Percentiles rank a stretch among this genome's conserved stretches.
Conservation (phyloP, 768 basidiomycete genomes). For the Polyporus arcularius region DNA sequence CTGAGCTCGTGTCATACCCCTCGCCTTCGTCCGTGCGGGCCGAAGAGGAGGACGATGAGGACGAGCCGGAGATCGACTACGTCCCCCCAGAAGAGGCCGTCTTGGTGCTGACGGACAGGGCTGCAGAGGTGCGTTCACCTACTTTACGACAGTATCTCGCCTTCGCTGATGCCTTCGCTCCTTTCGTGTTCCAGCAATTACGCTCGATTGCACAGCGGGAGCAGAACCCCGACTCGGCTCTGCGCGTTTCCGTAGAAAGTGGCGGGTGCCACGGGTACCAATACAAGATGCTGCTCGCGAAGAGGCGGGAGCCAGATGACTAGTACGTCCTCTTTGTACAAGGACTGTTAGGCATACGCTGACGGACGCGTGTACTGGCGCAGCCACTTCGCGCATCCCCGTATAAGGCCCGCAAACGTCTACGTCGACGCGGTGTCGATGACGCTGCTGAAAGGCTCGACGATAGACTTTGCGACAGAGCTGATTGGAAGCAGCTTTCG, state of each 20-base stretch:
- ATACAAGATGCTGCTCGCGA: conserved; percentile 86
- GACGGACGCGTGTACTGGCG: neutral
- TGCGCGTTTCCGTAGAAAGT: conserved; percentile 85
- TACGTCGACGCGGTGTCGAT: conserved; percentile 88
- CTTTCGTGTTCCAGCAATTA: conserved; percentile 65
- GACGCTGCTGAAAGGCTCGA: conserved; percentile 81
- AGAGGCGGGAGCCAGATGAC: conserved; percentile 65
- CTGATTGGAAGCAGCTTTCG: conserved; percentile 93
- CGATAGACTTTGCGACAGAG: conserved; percentile 90
- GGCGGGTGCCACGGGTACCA: conserved; percentile 99
- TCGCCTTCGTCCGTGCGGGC: conserved; percentile 30
- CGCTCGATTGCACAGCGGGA: conserved; percentile 65
- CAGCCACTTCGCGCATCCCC: conserved; percentile 75
- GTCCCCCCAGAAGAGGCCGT: conserved; percentile 53
- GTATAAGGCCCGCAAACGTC: conserved; percentile 70
- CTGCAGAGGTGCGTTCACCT: conserved; percentile 59
- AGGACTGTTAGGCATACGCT: neutral
- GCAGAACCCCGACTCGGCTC: conserved; percentile 60
- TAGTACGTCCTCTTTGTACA: conserved; percentile 59
- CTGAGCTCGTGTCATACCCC: conserved; percentile 43
- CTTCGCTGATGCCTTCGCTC: neutral
- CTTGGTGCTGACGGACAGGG: conserved; percentile 67
- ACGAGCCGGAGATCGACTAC: conserved; percentile 65
- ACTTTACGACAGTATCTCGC: neutral
- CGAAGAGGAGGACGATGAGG: conserved; percentile 51